Evolutionary conservation across 106 monocot species (phyloP).

Genomic region (Posidonia australis): DNA sequence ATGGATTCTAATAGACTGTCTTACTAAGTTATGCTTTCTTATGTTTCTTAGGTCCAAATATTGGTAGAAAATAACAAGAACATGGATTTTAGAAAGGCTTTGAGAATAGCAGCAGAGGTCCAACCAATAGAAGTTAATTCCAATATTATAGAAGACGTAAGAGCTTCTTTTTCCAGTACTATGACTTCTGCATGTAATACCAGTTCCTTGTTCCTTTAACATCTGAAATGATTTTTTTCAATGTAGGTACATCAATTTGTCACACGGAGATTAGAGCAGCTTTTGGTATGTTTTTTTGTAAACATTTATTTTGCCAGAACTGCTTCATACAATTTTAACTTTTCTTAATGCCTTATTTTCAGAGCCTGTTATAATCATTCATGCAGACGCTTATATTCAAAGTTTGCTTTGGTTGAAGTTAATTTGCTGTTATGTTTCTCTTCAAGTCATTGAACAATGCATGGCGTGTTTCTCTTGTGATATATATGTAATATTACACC

Average conservation of each 20-base stretch:
- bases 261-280: constrained; percentile 77
- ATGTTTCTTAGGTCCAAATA: constrained; percentile 64
- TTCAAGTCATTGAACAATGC: not conserved
- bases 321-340: not conserved
- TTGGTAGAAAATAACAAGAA: constrained; percentile 81
- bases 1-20: not conserved
- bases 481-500: too few species aligned
- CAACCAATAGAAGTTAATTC: constrained; percentile 61
- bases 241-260: constrained; percentile 78
- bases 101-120: constrained; percentile 51
- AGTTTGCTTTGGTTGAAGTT: not conserved
- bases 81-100: constrained; percentile 56
- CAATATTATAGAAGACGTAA: constrained; percentile 48
- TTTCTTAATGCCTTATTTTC: not conserved
- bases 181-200: not conserved
- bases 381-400: not conserved
- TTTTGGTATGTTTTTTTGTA: constrained; percentile 49
- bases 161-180: constrained; percentile 5
- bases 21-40: not conserved
- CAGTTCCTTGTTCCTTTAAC: not conserved
- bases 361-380: not conserved
- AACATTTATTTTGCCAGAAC: not conserved
- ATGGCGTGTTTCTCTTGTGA: too few species aligned
- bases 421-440: not conserved
- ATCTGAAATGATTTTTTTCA: not conserved